Evolutionary conservation across 2,329 filamentous ascomycete genomes (phyloP), one percentile per base, ranked within the genome.

Genomic region (Aspergillus neotritici): DNA sequence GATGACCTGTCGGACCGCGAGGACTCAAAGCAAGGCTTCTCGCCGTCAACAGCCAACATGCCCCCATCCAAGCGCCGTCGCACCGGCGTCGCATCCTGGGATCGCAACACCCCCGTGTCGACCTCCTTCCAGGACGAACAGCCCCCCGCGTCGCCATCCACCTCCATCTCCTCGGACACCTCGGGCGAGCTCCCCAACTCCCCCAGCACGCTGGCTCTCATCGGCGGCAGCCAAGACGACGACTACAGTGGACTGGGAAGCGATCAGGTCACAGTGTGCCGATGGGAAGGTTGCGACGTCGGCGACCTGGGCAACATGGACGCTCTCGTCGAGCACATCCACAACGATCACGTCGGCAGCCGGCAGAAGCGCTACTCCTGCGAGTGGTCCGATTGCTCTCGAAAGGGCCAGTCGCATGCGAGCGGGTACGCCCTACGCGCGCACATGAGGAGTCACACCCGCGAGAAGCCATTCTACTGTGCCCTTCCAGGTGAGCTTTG

Each of bases 391-490:
- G 91, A 91, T 53, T 98, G 93, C 65, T 78, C 76, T 41, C 74
- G 90, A 49, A 97, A 95, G 71, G 88, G 89, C 47, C 82, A 93
- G 67, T 83, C 87, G 13, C 93, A 98, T 68, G 91, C 91, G 1
- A 95, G 89, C 59, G 93, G 88, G 2, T 98, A 98, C 69, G 93
- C 93, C 4, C 72, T 98, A 51, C 90, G 94, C 65, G 93, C 93
- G 8, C 93, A 98, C 62, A 95, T 98, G 90, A 78, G 93, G 55
- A 96, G 90, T 63, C 93, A 98, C 65, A 98, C 93, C 1, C 80
- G 93, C 61, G 93, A 98, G 75, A 98, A 98, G 71, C 93, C 93
- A 0, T 97, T 97, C 64, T 96, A 95, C 70, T 98, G 93, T 68
- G 87, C 89, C 25, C 70, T 98, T 32, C 93, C 93, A 44, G 91